phyloP scores from a whole-genome alignment of 257 asterid species.

The Sherardia arvensis region DNA sequence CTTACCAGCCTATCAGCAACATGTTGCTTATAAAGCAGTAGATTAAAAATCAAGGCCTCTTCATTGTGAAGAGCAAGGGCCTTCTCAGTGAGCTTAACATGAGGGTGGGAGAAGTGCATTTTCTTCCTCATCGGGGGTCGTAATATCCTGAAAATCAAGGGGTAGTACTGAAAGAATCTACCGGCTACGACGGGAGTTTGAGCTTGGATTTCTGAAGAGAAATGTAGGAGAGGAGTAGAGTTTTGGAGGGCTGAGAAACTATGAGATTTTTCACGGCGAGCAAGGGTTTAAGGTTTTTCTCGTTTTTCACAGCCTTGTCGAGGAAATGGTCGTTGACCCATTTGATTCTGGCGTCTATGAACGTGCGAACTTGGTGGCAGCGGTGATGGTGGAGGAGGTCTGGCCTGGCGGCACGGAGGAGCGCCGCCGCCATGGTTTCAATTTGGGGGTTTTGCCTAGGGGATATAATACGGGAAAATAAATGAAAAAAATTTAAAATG shows the following conservation, averaged over 20 bases:
- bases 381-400: constrained; percentile 21
- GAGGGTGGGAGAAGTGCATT: constrained; percentile 39
- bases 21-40: constrained; percentile 40
- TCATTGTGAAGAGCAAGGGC: constrained; percentile 56
- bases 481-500: background rate
- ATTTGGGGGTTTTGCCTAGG: background rate
- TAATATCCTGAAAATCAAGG: constrained; percentile 58
- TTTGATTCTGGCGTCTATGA: constrained; percentile 57
- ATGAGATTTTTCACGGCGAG: constrained; percentile 55
- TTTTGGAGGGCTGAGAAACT: constrained; percentile 61
- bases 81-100: constrained; percentile 55
- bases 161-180: constrained; percentile 56
- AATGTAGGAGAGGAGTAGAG: constrained; percentile 46
- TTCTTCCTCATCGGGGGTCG: constrained; percentile 36
- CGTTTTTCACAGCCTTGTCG: constrained; percentile 73
- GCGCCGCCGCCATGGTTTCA: constrained; percentile 12
- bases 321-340: constrained; percentile 85
- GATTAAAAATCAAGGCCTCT: constrained; percentile 33
- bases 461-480: background rate
- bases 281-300: constrained; percentile 61
- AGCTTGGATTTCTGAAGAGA: constrained; percentile 59
- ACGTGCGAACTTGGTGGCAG: constrained; percentile 45
- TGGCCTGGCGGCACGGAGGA: constrained; percentile 17
- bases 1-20: constrained; percentile 49
- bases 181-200: constrained; percentile 46